phyloP scores from a whole-genome alignment of 2,329 filamentous ascomycete species.

The Fusarium sp. region DNA sequence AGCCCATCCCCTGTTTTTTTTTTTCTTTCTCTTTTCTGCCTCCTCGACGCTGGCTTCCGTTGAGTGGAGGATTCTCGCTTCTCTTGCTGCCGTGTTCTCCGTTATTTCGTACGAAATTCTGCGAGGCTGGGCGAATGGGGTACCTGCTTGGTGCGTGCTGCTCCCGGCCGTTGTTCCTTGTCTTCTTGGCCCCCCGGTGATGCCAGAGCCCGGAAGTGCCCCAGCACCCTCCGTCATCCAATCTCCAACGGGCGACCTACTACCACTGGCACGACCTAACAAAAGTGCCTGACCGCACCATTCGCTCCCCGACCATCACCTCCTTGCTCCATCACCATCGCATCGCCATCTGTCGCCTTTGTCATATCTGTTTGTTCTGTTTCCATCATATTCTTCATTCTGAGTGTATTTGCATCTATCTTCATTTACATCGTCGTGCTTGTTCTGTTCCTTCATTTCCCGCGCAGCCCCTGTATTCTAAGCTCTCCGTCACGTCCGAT shows the following conservation, averaged over 20 bases:
- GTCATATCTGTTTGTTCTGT: slow-evolving; percentile 16
- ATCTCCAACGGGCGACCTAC: slow-evolving; percentile 30
- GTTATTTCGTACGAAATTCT: slow-evolving; percentile 7
- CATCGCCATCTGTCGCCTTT: slow-evolving; percentile 8
- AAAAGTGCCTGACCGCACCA: slow-evolving; percentile 42
- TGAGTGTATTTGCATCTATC: slow-evolving; percentile 12
- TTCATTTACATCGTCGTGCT: slow-evolving; percentile 3
- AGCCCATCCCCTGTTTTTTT: background rate
- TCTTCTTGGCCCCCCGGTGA: background rate
- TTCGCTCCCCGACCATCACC: slow-evolving; percentile 31
- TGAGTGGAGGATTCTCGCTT: background rate
- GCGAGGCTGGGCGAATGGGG: slow-evolving; percentile 29
- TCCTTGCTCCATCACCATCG: slow-evolving; percentile 33
- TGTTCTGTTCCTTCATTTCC: background rate
- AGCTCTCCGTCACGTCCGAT: slow-evolving; percentile 23
- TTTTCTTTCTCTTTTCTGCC: background rate
- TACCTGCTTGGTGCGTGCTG: slow-evolving; percentile 18
- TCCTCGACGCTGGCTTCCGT: background rate
- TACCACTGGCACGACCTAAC: slow-evolving; percentile 17
- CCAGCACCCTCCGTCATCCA: slow-evolving; percentile 33
- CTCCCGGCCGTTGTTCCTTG: slow-evolving; percentile 13
- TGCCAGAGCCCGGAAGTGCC: background rate
- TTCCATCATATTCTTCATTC: slow-evolving; percentile 19
- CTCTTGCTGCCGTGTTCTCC: background rate
- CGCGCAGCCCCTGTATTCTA: slow-evolving; percentile 23